Conservation (phyloP, 2,329 filamentous ascomycete species). For the Fonsecaea pugnacius region DNA sequence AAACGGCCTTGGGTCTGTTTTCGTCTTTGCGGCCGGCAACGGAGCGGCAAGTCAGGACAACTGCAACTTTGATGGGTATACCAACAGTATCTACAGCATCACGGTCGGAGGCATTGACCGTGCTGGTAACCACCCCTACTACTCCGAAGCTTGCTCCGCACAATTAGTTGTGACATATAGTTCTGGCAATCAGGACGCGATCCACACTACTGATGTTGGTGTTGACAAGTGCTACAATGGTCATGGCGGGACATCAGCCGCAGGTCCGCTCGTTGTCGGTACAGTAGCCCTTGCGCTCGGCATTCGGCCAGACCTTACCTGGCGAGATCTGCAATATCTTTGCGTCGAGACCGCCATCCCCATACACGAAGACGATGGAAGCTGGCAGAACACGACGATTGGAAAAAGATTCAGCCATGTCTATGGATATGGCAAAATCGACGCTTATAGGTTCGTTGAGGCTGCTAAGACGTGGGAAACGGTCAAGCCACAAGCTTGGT, state of each 20-base stretch:
- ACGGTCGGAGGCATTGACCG: conserved; percentile 92
- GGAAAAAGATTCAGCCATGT: conserved; percentile 91
- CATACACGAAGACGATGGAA: conserved; percentile 71
- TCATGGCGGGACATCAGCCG: conserved; percentile 96
- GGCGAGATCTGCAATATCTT: conserved; percentile 94
- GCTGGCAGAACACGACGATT: conserved; percentile 80
- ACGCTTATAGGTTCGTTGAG: conserved; percentile 83
- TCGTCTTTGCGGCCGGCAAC: conserved; percentile 96
- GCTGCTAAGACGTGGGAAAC: conserved; percentile 81
- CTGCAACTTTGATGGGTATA: conserved; percentile 99
- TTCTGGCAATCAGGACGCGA: conserved; percentile 83
- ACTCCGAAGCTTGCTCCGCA: conserved; percentile 94
- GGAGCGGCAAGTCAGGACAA: conserved; percentile 87
- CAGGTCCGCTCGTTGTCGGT: conserved; percentile 88
- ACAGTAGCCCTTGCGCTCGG: conserved; percentile 88
- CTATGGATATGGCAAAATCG: conserved; percentile 94
- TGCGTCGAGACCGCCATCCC: conserved; percentile 82
- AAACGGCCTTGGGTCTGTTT: conserved; percentile 81
- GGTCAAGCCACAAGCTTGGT: conserved; percentile 96
- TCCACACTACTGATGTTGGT: conserved; percentile 96
- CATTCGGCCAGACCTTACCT: conserved; percentile 81
- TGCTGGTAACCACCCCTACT: conserved; percentile 86
- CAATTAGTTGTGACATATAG: conserved; percentile 96
- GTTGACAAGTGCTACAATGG: conserved; percentile 73
- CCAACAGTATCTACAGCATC: conserved; percentile 98